Evolutionary conservation across 2,329 filamentous ascomycete genomes (phyloP).

Genomic region (Zasmidium angulare): DNA sequence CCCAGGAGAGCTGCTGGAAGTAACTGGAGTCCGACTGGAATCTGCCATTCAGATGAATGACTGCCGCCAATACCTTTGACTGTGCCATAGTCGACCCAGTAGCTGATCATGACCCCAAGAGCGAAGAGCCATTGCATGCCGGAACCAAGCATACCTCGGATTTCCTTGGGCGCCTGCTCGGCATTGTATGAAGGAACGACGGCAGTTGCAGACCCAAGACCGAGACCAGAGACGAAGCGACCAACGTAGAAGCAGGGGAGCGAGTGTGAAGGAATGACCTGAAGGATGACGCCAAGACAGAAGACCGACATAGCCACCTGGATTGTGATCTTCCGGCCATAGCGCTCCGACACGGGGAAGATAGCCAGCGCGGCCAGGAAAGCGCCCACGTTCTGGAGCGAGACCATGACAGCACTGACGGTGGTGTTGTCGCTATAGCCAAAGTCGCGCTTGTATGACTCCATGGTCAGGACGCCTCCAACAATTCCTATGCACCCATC

Average conservation of each 20-base stretch:
- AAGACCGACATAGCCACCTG: slow-evolving; percentile 47
- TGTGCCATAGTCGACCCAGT: slow-evolving; percentile 56
- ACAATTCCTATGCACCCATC: neutral
- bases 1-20: slow-evolving; percentile 51
- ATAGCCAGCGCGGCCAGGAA: slow-evolving; percentile 54
- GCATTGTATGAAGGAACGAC: slow-evolving; percentile 43
- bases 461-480: slow-evolving; percentile 32
- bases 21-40: slow-evolving; percentile 55
- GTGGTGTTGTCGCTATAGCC: slow-evolving; percentile 28
- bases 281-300: slow-evolving; percentile 44
- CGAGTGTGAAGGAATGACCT: slow-evolving; percentile 49
- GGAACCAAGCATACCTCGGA: slow-evolving; percentile 50
- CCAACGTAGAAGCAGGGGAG: slow-evolving; percentile 48
- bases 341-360: slow-evolving; percentile 49
- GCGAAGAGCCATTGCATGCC: slow-evolving; percentile 56
- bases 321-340: slow-evolving; percentile 48
- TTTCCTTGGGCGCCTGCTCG: slow-evolving; percentile 46
- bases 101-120: slow-evolving; percentile 50
- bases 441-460: slow-evolving; percentile 28
- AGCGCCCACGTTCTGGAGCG: slow-evolving; percentile 54
- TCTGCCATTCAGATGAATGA: slow-evolving; percentile 53
- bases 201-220: slow-evolving; percentile 49
- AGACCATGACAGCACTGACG: slow-evolving; percentile 44
- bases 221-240: slow-evolving; percentile 49
- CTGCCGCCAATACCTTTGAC: slow-evolving; percentile 34